Evolutionary conservation across 768 basidiomycete species (phyloP).

Genomic region (Leccinum aurantiacum): DNA sequence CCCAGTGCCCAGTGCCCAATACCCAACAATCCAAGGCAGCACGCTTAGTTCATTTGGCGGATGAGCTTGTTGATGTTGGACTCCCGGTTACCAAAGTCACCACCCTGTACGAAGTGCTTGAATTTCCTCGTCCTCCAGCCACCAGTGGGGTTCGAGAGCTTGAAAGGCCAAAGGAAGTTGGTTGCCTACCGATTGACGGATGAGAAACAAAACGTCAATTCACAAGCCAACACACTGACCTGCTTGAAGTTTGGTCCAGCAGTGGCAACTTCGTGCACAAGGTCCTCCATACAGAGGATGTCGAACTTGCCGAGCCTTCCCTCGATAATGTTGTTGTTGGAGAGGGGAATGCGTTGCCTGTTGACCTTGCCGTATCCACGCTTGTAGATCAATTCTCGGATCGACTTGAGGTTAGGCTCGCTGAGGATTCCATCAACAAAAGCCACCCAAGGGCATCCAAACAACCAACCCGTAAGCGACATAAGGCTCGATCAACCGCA

Average conservation of each 20-base stretch:
- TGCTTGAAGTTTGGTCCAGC: constrained; percentile 99
- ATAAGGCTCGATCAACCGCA: constrained; percentile 96
- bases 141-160: constrained; percentile 97
- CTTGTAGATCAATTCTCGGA: constrained; percentile 98
- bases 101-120: constrained; percentile 94
- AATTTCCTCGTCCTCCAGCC: constrained; percentile 98
- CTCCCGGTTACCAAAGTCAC: constrained; percentile 98
- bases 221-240: constrained; percentile 43
- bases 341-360: constrained; percentile 95
- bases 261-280: constrained; percentile 95
- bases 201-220: background rate
- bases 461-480: constrained; percentile 86
- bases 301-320: constrained; percentile 86
- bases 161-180: constrained; percentile 99
- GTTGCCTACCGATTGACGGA: constrained; percentile 50
- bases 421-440: constrained; percentile 38
- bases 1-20: background rate
- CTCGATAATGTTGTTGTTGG: constrained; percentile 94
- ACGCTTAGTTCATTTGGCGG: constrained; percentile 82
- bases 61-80: constrained; percentile 97
- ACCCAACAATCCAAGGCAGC: constrained; percentile 2
- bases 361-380: constrained; percentile 98
- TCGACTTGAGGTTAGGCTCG: constrained; percentile 94
- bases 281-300: constrained; percentile 95
- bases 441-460: background rate